phyloP scores from a whole-genome alignment of 75 land plant species.

The Picea glauca region DNA sequence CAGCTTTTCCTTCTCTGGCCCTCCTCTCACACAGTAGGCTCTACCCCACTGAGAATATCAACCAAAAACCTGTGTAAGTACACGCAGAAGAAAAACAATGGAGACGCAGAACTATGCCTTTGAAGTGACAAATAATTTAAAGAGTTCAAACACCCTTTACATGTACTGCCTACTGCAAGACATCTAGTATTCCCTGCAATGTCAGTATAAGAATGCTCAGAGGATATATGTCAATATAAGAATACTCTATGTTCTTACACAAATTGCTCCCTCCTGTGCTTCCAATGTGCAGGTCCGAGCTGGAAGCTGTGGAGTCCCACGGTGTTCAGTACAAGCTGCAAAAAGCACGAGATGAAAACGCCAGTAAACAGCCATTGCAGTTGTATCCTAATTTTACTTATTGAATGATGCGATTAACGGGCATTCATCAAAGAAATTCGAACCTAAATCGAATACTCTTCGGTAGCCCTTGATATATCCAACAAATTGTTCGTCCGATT shows the following conservation, averaged over 20 bases:
- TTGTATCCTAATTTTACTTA: too few relatives aligned
- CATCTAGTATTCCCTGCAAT: neutral
- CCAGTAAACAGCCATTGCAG: too few relatives aligned
- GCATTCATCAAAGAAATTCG: neutral
- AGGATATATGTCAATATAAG: neutral
- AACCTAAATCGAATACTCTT: conserved; percentile 82
- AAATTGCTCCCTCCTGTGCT: conserved; percentile 58
- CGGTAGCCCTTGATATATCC: conserved; percentile 81
- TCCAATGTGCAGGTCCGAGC: conserved; percentile 94
- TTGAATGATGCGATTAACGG: too few relatives aligned
- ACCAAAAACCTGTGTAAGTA: neutral
- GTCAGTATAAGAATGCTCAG: too few relatives aligned
- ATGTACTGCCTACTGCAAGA: neutral
- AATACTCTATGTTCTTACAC: conserved; percentile 55
- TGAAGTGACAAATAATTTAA: too few relatives aligned
- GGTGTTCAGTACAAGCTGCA: conserved; percentile 92
- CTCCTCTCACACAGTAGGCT: conserved; percentile 73
- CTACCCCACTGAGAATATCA: conserved; percentile 82
- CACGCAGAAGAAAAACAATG: conserved; percentile 1
- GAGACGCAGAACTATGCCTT: neutral
- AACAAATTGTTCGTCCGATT: conserved; percentile 64
- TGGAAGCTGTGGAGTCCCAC: conserved; percentile 86
- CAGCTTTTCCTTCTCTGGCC: conserved; percentile 51
- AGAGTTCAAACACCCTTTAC: too few relatives aligned
- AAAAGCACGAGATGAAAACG: neutral